These are phyloP conservation scores for Danielia reshetovae DNA, from an alignment of 805 yeast genomes.

Conservation along the genomic window DNA sequence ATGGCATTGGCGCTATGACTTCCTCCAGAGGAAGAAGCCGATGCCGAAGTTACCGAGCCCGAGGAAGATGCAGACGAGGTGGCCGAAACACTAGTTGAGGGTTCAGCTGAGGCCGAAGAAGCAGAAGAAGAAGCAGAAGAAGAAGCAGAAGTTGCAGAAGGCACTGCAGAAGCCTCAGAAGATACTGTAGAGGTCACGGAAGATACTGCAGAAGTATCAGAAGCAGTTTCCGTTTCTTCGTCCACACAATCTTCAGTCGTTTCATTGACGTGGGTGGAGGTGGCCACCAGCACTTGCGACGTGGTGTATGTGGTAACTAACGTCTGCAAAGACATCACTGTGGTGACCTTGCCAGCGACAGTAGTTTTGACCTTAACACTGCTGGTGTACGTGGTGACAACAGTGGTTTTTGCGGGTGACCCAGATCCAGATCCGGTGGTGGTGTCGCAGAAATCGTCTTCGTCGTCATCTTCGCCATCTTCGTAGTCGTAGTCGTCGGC, in stretches of 20 bases:
- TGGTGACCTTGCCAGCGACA: slow-evolving; percentile 10
- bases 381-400: slow-evolving; percentile 10
- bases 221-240: slow-evolving; percentile 1
- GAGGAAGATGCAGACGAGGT: not conserved
- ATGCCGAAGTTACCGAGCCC: not conserved
- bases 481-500: slow-evolving; percentile 16
- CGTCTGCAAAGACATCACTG: slow-evolving; percentile 8
- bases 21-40: not conserved
- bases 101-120: not conserved
- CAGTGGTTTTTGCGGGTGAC: slow-evolving; percentile 4
- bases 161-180: not conserved
- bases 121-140: not conserved
- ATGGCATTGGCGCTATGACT: no score
- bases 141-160: not conserved
- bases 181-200: slow-evolving; percentile 1
- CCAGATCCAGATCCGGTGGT: slow-evolving; percentile 4
- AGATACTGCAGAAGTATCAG: slow-evolving; percentile 2
- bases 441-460: slow-evolving; percentile 4
- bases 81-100: not conserved
- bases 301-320: slow-evolving; percentile 11
- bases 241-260: slow-evolving; percentile 13
- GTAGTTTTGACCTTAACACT: slow-evolving; percentile 12
- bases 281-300: slow-evolving; percentile 1
- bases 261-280: slow-evolving; percentile 7
- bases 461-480: slow-evolving; percentile 14